Evolutionary conservation across 2,329 filamentous ascomycete species (phyloP).

Genomic region (Apiospora pterosperma): DNA sequence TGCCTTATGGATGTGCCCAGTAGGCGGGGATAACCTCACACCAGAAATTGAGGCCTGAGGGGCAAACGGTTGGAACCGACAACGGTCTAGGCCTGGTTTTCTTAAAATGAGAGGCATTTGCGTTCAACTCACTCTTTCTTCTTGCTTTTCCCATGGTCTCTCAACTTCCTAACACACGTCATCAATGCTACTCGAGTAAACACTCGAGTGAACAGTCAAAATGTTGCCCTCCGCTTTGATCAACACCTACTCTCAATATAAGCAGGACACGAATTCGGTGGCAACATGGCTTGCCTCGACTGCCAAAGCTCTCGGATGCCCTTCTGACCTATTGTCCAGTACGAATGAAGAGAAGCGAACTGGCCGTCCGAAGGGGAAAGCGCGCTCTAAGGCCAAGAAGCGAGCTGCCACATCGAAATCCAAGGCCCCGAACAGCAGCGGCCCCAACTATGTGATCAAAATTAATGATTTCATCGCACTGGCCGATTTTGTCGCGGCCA

Average conservation of each 20-base stretch:
- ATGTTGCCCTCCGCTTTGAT: constrained; percentile 16
- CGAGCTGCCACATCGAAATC: neutral
- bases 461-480: constrained; percentile 35
- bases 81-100: neutral
- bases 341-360: neutral
- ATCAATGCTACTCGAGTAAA: neutral
- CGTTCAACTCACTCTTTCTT: too few species aligned
- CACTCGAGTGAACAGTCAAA: neutral
- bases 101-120: too few species aligned
- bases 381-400: constrained; percentile 19
- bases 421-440: neutral
- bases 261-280: constrained; percentile 36
- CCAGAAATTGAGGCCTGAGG: neutral
- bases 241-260: constrained; percentile 36
- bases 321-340: constrained; percentile 14
- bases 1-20: neutral
- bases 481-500: constrained; percentile 32
- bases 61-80: neutral
- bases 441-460: constrained; percentile 29
- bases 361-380: constrained; percentile 26
- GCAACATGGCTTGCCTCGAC: constrained; percentile 39
- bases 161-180: too few species aligned
- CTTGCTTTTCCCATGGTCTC: neutral
- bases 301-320: constrained; percentile 31
- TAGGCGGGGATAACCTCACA: neutral